phyloP scores from a whole-genome alignment of 768 basidiomycete species.

The Pholiota microspora region DNA sequence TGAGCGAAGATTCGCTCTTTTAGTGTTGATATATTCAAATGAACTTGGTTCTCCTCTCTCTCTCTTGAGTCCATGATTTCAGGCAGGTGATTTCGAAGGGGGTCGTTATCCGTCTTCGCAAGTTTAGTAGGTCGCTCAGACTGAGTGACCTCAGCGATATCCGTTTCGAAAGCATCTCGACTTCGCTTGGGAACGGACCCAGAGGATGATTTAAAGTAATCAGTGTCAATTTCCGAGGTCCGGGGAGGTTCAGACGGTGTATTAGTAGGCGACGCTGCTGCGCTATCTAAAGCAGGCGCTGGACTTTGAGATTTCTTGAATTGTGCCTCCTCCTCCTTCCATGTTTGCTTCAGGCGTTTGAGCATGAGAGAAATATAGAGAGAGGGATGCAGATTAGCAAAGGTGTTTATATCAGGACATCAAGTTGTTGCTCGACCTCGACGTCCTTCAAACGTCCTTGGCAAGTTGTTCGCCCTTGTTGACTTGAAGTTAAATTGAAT shows the following conservation, averaged over 20 bases:
- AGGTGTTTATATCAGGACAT: no score
- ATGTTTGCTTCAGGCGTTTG: conserved; percentile 49
- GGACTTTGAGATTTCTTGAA: conserved; percentile 17
- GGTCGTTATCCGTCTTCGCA: conserved; percentile 21
- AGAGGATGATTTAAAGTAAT: background rate
- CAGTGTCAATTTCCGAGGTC: background rate
- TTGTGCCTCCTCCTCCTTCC: conserved; percentile 33
- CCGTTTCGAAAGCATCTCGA: conserved; percentile 19
- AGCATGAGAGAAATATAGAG: conserved; percentile 33
- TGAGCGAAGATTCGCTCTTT: conserved; percentile 29
- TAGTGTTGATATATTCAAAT: conserved; percentile 15
- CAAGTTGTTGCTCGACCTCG: no score
- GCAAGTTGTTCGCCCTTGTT: no score
- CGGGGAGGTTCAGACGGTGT: background rate
- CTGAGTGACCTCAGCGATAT: conserved; percentile 9
- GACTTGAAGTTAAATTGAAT: no score
- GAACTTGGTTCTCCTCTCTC: conserved; percentile 17
- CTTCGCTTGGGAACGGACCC: conserved; percentile 15
- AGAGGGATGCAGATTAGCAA: background rate
- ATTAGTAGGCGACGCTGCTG: background rate
- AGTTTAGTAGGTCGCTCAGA: conserved; percentile 22
- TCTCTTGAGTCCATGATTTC: conserved; percentile 27
- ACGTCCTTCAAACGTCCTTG: no score
- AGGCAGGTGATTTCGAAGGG: conserved; percentile 33
- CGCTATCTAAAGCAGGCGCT: conserved; percentile 6